Base-by-base conservation (phyloP, 352 stramenopile genomes). In the Phytophthora aleatoria region DNA sequence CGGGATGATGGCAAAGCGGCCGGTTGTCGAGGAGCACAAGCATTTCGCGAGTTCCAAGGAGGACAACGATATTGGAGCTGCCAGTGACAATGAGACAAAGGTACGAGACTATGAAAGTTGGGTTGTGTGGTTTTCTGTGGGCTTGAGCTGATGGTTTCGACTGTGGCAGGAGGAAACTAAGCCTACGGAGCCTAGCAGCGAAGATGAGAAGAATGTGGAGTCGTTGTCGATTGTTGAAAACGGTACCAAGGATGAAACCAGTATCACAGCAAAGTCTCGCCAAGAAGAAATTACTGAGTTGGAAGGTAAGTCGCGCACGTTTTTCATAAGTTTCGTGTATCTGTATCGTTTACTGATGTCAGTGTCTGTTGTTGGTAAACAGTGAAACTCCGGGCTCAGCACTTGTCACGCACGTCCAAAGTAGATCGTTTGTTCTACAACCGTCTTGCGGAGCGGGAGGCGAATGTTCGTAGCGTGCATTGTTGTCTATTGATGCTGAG, bases 251-350 rank as follows among this genome's bases (percentile, higher is more conserved):
- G 27, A 47, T 48, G 56, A 61, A 33, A 53, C 13, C 8, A 71
- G 51, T 28, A 54, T 43, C 6, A 57, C 39, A 5, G 49, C 36
- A 9, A 61, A 48, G 57, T 71, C 61, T 57, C 64, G 74, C 5
- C 50, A 75, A 30, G 66, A 82, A 13, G 77, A 86, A 51, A 89
- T 89, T 58, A 60, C 69, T 10, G 67, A 83, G 42, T 44, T 88
- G 3, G 77, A 85, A 81, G 67, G 79, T 76, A 31, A 20, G 50
- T 13, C n/a, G 7, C 8, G 38, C 9, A 31, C 4, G 24, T 5
- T 6, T 51, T 41, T 31, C 7, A 45, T 16, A 31, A 39, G 13
- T 33, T 44, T 1, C 2, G 20, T 39, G 12, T 26, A 3, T 26
- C 52, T 47, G 3, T 10, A 3, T 9, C 5, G 15, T 48, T 43